Percentiles rank a stretch among this genome's conserved stretches.
These are phyloP conservation scores for Pulchroboletus neoregius DNA, from an alignment of 1,284 basidiomycete genomes.

Conservation along the genomic window DNA sequence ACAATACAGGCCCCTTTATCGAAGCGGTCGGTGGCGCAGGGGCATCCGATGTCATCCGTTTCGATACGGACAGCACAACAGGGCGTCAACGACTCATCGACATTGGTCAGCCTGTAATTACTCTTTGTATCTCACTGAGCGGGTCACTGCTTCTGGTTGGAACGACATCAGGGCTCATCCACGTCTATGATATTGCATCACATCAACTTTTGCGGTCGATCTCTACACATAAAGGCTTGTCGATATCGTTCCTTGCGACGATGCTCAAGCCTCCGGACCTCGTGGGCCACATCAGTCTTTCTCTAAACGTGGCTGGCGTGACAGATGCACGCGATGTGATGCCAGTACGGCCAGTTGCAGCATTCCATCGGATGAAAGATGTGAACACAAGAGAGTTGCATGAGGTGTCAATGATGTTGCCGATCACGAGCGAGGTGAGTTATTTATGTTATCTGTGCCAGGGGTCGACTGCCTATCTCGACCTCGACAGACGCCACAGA, in stretches of 20 bases:
- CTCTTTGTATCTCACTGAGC: constrained; percentile 70
- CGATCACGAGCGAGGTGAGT: constrained; percentile 42
- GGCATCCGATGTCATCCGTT: constrained; percentile 60
- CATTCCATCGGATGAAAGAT: constrained; percentile 72
- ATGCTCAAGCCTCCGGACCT: constrained; percentile 83
- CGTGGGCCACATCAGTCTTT: constrained; percentile 66
- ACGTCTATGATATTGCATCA: constrained; percentile 84
- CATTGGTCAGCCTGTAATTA: constrained; percentile 62
- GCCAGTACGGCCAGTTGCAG: constrained; percentile 59
- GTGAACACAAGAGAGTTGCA: constrained; percentile 60
- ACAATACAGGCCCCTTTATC: constrained; percentile 40
- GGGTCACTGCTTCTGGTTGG: constrained; percentile 80
- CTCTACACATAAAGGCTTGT: constrained; percentile 63
- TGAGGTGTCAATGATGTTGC: constrained; percentile 61
- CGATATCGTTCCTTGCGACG: constrained; percentile 72
- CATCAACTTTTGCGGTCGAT: constrained; percentile 86
- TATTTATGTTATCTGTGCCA: neutral
- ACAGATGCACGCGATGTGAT: constrained; percentile 53
- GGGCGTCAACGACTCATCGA: constrained; percentile 57
- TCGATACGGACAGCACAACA: constrained; percentile 45
- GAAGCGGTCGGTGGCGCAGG: constrained; percentile 80
- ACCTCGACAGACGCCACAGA: constrained; percentile 16
- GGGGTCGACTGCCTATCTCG: neutral
- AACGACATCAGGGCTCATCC: constrained; percentile 69
- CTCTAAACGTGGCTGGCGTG: constrained; percentile 43